phyloP scores from a whole-genome alignment of 2,329 filamentous ascomycete genomes.

The Orbilia blumenaviensis region DNA sequence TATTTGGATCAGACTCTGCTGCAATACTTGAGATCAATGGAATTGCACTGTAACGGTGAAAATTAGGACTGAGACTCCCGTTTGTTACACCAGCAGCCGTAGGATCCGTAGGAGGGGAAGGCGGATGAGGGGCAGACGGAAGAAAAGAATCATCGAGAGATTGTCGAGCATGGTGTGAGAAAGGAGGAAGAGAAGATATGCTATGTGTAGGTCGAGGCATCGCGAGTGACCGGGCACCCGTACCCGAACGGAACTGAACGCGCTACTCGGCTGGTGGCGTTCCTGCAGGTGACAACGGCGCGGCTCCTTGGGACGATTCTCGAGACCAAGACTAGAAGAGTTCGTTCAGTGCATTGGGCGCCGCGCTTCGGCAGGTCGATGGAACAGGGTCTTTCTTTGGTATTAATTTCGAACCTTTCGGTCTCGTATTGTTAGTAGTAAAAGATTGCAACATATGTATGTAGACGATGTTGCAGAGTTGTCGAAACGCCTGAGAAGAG shows the following conservation, averaged over 20 bases:
- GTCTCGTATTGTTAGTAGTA: conserved; percentile 21
- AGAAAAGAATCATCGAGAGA: conserved; percentile 46
- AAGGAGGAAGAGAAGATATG: conserved; percentile 38
- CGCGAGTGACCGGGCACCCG: conserved; percentile 3
- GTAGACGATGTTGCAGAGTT: conserved; percentile 20
- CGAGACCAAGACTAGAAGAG: neutral
- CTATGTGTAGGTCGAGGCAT: conserved; percentile 51
- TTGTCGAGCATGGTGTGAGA: conserved; percentile 44
- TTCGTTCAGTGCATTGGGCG: conserved; percentile 30
- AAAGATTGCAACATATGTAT: conserved; percentile 15
- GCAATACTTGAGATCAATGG: conserved; percentile 49
- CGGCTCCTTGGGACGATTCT: conserved; percentile 2
- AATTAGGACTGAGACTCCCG: neutral
- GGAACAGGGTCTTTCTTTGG: conserved; percentile 2
- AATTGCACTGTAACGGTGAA: conserved; percentile 49
- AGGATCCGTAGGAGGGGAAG: conserved; percentile 42
- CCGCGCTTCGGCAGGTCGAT: conserved; percentile 23
- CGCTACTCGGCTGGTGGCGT: conserved; percentile 48
- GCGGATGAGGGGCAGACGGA: conserved; percentile 40
- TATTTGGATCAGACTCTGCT: conserved; percentile 25
- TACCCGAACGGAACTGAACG: conserved; percentile 37
- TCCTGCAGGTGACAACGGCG: conserved; percentile 38
- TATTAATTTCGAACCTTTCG: conserved; percentile 10
- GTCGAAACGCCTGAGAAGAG: neutral
- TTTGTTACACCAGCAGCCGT: neutral